Percentiles rank a stretch among this genome's conserved stretches.
phyloP scores from a whole-genome alignment of 1,284 basidiomycete genomes.

The Cystobasidium pallidum region DNA sequence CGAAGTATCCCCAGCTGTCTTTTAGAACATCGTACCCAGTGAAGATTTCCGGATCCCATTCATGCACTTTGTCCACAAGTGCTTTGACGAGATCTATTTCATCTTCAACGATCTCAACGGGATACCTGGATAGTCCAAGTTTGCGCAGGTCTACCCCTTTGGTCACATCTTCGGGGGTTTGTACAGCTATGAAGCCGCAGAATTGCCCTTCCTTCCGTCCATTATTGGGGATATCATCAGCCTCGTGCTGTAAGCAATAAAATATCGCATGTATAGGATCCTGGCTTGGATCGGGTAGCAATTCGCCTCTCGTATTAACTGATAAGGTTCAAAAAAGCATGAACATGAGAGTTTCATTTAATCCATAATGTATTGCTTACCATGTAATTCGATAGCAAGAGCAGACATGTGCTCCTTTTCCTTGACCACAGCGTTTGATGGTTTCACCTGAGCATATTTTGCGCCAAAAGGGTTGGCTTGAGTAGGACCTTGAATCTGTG shows the following conservation, averaged over 20 bases:
- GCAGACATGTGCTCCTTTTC: conserved; percentile 78
- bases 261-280: conserved; percentile 75
- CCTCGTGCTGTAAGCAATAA: conserved; percentile 68
- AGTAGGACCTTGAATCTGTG: conserved; percentile 75
- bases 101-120: conserved; percentile 65
- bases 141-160: conserved; percentile 3
- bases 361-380: conserved; percentile 59
- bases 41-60: conserved; percentile 87
- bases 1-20: conserved; percentile 87
- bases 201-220: conserved; percentile 58
- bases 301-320: conserved; percentile 69
- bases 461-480: conserved; percentile 71
- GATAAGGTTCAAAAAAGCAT: too few relatives aligned
- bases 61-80: conserved; percentile 73
- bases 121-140: conserved; percentile 59
- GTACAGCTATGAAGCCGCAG: conserved; percentile 67
- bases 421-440: conserved; percentile 60
- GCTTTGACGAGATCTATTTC: conserved; percentile 84
- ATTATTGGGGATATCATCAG: conserved; percentile 59
- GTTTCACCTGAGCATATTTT: conserved; percentile 63
- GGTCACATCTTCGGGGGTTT: conserved; percentile 39
- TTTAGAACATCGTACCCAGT: conserved; percentile 90
- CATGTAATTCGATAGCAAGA: conserved; percentile 80
- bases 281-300: conserved; percentile 70
- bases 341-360: too few relatives aligned